phyloP scores from a whole-genome alignment of 305 asterid genomes.

The Plantago rigida region DNA sequence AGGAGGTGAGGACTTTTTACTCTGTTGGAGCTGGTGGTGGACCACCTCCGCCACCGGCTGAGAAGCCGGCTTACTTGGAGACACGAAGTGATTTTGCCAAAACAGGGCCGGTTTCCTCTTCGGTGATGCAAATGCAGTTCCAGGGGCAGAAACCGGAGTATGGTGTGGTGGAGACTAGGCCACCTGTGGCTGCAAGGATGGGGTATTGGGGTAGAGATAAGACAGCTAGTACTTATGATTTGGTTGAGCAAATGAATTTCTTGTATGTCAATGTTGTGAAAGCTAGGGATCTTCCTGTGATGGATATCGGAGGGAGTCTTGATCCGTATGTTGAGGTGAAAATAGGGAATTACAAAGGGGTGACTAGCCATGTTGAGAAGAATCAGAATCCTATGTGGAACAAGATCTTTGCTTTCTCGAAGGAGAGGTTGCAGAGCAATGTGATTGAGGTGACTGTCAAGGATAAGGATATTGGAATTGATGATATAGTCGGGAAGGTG shows the following conservation, averaged over 20 bases:
- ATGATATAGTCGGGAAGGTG: constrained; percentile 68
- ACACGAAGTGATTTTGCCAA: constrained; percentile 37
- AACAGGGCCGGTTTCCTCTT: constrained; percentile 24
- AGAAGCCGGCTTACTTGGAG: constrained; percentile 35
- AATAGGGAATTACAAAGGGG: constrained; percentile 78
- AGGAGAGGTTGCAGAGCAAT: constrained; percentile 63
- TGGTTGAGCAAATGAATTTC: constrained; percentile 80
- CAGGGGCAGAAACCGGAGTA: constrained; percentile 61
- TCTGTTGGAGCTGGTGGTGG: constrained; percentile 43
- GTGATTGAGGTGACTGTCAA: constrained; percentile 55
- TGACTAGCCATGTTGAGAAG: constrained; percentile 66
- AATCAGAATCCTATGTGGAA: constrained; percentile 69
- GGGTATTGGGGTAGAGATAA: constrained; percentile 93
- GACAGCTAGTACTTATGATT: constrained; percentile 77
- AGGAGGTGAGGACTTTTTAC: constrained; percentile 69
- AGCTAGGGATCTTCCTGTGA: constrained; percentile 71
- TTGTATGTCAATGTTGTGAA: constrained; percentile 63
- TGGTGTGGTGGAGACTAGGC: constrained; percentile 71
- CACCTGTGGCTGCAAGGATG: constrained; percentile 81
- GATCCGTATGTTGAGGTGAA: constrained; percentile 89
- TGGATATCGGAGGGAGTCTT: constrained; percentile 72
- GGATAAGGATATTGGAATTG: constrained; percentile 68
- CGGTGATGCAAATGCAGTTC: constrained; percentile 54
- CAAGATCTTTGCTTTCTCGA: constrained; percentile 63
- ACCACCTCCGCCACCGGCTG: constrained; percentile 27